Base-by-base conservation (phyloP, 345 rosid genomes). In the Euphorbia pulcherrima region DNA sequence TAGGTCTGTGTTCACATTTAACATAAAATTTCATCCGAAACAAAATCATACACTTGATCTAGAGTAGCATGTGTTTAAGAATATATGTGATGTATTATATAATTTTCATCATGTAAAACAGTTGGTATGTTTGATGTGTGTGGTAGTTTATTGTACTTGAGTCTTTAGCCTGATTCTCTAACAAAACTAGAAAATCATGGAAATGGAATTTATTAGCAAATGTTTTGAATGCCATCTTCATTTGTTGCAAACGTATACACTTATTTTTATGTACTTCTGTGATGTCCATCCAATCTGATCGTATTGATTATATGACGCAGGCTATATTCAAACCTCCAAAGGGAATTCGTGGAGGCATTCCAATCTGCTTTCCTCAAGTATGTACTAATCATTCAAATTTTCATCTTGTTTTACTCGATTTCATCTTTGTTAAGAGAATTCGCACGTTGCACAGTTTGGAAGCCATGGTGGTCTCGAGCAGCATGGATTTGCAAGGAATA, bases 401-500 rank as follows among this genome's bases (percentile, higher is more conserved):
- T 33, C 29, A 52, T 51, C 40, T 66, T 65, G 60, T 63, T 74
- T 68, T 77, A 40, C 46, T 52, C 52, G 6, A 18, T n/a, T 70
- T 82, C 66, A 55, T 67, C 23, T 13, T 65, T 52, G 5, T 60
- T 33, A 48, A 35, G 46, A 27, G 30, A 62, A 37, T 57, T 57
- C 67, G 66, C 51, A 68, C 47, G 23, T 4, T 65, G 27, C 77
- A 23, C 88, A 90, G 98, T 93, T 90, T 77, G 75, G 83, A n/a
- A 86, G 77, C 75, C 70, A 73, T 70, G 97, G 96, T 72, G 17
- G 85, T 60, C 83, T 90, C 14, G 92, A 90, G 79, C 70, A 64
- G 39, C 97, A 93, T 84, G 98, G 98, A 62, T 89, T 93, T 81
- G 98, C 92, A 60, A 87, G 98, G 80, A 93, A 87, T 76, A 89